Conservation (phyloP, 2,329 filamentous ascomycete genomes). For the Aspergillus tamarii region DNA sequence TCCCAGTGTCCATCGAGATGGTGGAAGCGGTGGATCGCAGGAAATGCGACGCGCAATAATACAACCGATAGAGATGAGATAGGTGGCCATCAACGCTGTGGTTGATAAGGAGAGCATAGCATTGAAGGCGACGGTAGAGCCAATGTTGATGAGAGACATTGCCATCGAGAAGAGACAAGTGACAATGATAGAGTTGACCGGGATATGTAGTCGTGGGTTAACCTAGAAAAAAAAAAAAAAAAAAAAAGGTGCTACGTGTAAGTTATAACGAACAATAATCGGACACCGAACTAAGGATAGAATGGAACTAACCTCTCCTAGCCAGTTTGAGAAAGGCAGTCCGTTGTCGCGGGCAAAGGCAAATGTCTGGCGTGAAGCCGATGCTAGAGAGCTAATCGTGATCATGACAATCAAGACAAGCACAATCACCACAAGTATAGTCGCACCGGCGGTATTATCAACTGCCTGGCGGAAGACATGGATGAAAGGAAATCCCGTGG, state of each 20-base stretch:
- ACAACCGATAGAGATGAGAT: constrained; percentile 53
- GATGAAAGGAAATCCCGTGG: constrained; percentile 51
- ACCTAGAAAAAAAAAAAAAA: constrained; percentile 32
- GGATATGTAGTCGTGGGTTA: constrained; percentile 43
- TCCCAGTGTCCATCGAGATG: constrained; percentile 48
- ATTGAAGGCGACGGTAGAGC: constrained; percentile 56
- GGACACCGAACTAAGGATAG: not conserved
- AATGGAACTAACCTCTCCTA: constrained; percentile 28
- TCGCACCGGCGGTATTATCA: constrained; percentile 25
- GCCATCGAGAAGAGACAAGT: constrained; percentile 38
- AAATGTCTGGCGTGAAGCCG: constrained; percentile 44
- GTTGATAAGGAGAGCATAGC: constrained; percentile 55
- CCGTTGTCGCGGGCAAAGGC: constrained; percentile 50
- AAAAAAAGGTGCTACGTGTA: not conserved
- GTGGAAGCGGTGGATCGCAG: constrained; percentile 40
- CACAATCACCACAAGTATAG: constrained; percentile 44
- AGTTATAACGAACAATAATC: not conserved
- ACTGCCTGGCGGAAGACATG: constrained; percentile 48
- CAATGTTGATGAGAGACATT: constrained; percentile 56
- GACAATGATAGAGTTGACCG: constrained; percentile 43
- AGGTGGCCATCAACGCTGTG: constrained; percentile 53
- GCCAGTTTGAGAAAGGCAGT: constrained; percentile 45
- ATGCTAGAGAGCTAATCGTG: constrained; percentile 43
- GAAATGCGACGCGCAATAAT: constrained; percentile 49
- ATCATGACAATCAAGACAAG: constrained; percentile 42